Evolutionary conservation across 257 asterid genomes (phyloP), one percentile per base, ranked within the genome.

Genomic region (Catharanthus roseus): DNA sequence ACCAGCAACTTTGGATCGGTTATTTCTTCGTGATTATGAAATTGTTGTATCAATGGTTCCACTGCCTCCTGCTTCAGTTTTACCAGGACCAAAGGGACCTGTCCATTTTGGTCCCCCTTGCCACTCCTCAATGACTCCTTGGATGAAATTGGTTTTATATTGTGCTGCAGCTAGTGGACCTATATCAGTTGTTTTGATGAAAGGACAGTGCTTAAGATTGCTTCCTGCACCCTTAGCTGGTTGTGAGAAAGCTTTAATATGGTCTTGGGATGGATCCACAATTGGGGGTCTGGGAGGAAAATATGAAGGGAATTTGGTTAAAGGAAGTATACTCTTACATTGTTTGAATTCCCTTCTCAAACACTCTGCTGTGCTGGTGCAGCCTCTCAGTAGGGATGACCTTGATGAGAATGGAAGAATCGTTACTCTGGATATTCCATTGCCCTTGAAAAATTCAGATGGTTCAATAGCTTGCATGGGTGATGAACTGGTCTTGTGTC

Each of bases 151-250:
- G 88, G 92, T 88, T 39, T 74, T 95, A 31, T 95, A 89, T 80
- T 74, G 93, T 70, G 91, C 90, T 79, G 82, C 87, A 24, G 85
- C 89, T 67, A 82, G 86, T 82, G 97, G 99, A 69, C 99, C 99
- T 72, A 86, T 95, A 77, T 95, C 99, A 71, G 95, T 95, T 82
- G 96, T 89, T 85, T 74, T 95, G 80, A 87, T 91, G 88, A 91
- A 95, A 83, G 99, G 99, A 67, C 99, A 95, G 67, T 88, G 95
- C 71, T 81, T 95, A 75, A 87, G 99, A 83, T 78, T 86, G 82
- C 99, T 95, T 76, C 99, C 99, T 67, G 99, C 96, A 34, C 97
- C 99, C 71, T 85, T 95, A 82, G 93, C 97, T 79, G 97, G 96
- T 74, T 95, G 99, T 77, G 96, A 95, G 81, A 95, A 91, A 79